These are phyloP conservation scores for Skeletonema costatum DNA, from an alignment of 108 stramenopile genomes.

Conservation along the genomic window DNA sequence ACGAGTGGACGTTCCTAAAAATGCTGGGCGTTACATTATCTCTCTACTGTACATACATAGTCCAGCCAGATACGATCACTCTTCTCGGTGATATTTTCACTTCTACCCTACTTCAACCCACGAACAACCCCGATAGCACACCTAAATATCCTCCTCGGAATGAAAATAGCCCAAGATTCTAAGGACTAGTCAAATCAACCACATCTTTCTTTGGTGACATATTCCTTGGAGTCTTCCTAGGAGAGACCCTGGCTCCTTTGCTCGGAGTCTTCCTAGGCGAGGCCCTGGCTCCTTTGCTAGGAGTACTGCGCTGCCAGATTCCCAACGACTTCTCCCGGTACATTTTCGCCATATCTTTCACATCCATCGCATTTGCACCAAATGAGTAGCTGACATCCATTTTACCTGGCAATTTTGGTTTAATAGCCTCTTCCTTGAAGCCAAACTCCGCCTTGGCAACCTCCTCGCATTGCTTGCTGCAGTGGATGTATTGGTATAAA, in stretches of 20 bases:
- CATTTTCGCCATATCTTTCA: slow-evolving; percentile 21
- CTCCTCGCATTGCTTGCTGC: slow-evolving; percentile 52
- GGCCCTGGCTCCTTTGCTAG: neutral
- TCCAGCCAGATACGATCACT: too few species aligned
- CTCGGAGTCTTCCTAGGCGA: neutral
- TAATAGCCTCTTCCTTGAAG: slow-evolving; percentile 15
- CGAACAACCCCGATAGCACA: too few species aligned
- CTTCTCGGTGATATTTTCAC: too few species aligned
- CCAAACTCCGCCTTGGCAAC: slow-evolving; percentile 53
- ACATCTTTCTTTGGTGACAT: neutral
- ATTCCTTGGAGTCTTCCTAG: neutral
- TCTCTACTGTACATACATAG: too few species aligned
- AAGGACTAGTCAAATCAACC: neutral
- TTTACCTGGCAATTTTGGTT: slow-evolving; percentile 41
- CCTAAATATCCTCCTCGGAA: too few species aligned
- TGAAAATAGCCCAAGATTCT: too few species aligned
- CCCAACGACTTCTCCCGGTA: slow-evolving; percentile 27
- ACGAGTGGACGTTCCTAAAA: too few species aligned
- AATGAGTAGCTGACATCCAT: slow-evolving; percentile 55
- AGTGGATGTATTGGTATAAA: slow-evolving; percentile 65
- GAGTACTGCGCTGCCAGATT: neutral
- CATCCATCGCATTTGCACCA: slow-evolving; percentile 41
- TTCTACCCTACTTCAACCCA: too few species aligned
- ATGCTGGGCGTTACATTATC: too few species aligned
- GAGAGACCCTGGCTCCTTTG: slow-evolving; percentile 1